A percentile compares a stretch with the other conserved stretches of the same genome.
Evolutionary conservation across 2,329 filamentous ascomycete genomes (phyloP).

Genomic region (Sporothrix schenckii): DNA sequence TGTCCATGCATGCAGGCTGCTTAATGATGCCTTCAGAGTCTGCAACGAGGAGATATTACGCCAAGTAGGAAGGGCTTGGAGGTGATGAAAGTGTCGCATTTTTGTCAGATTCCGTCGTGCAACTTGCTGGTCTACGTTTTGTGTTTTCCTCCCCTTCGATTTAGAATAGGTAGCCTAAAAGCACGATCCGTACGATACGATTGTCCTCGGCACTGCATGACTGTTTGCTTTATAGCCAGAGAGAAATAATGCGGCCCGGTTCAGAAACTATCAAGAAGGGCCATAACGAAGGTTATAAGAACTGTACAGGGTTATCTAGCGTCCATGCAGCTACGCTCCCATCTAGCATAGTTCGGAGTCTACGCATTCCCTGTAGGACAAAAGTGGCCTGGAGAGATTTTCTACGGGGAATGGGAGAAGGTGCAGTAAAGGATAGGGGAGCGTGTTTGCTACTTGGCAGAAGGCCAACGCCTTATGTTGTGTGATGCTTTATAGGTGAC

Average conservation of each 20-base stretch:
- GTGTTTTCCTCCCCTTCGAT: neutral
- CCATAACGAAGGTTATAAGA: too few species aligned
- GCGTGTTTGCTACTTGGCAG: constrained; percentile 4
- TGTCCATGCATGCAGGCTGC: constrained; percentile 24
- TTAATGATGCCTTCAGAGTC: constrained; percentile 10
- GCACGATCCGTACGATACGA: neutral
- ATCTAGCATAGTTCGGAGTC: neutral
- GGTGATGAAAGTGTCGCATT: neutral
- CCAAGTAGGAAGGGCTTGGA: neutral
- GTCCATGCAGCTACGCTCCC: neutral
- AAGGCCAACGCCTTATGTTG: constrained; percentile 3
- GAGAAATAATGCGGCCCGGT: neutral
- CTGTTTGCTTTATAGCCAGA: neutral
- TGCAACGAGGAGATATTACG: constrained; percentile 1
- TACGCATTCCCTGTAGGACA: constrained; percentile 1
- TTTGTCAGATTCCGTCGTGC: neutral
- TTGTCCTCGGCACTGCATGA: neutral
- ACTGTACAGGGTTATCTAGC: too few species aligned
- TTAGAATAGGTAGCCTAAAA: neutral
- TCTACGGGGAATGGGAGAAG: neutral
- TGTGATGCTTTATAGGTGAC: neutral
- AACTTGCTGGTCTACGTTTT: neutral
- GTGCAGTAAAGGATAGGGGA: neutral
- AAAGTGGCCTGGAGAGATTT: neutral
- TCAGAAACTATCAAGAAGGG: neutral